Base-by-base conservation (phyloP, 176 grass and related monocot genomes). In the Stipa capillata region DNA sequence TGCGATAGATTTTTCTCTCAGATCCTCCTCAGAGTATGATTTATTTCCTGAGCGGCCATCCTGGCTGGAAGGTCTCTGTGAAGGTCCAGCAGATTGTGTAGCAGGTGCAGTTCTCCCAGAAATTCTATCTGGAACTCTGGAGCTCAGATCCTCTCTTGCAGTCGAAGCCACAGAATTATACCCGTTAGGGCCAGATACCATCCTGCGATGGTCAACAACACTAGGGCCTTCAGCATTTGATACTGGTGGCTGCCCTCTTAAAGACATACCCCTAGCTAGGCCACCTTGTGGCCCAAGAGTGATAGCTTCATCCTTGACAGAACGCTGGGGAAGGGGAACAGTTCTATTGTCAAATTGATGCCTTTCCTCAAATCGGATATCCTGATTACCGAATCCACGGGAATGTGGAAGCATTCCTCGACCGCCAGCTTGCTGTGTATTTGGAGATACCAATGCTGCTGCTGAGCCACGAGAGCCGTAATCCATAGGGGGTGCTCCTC, bases 271-370 rank as follows among this genome's bases (percentile, higher is more conserved):
- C 79, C 79, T 89, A 58, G 91, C 94, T 12, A 97, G 87, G 76
- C 91, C 91, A 67, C 94, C 94, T 92, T 92, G 94, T 40, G 94
- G 94, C 65, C 91, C 91, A 74, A 94, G 85, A 23, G 91, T 94
- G 61, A 97, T 65, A 45, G 87, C 17, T 39, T 92, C 91, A 39
- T 94, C 88, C 72, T 87, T 93, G 47, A 88, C 79, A 63, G 64
- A 53, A 31, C 89, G 88, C 71, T 92, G 91, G 20, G 89, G 89
- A 78, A 94, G 85, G 33, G 90, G 93, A 44, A 93, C 81, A 43
- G 85, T 86, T 90, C 89, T 94, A 58, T 39, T 79, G 48, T 93
- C 94, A 68, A 78, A 91, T 18, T 89, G 86, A 76, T 84, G 79
- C 21, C 70, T 97, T n/a, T n/a, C n/a, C n/a, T 70, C 94, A 58